A percentile compares a stretch with the other conserved stretches of the same genome.
Conservation (phyloP, 2,329 filamentous ascomycete genomes). For the Diaporthe citrichinensis region DNA sequence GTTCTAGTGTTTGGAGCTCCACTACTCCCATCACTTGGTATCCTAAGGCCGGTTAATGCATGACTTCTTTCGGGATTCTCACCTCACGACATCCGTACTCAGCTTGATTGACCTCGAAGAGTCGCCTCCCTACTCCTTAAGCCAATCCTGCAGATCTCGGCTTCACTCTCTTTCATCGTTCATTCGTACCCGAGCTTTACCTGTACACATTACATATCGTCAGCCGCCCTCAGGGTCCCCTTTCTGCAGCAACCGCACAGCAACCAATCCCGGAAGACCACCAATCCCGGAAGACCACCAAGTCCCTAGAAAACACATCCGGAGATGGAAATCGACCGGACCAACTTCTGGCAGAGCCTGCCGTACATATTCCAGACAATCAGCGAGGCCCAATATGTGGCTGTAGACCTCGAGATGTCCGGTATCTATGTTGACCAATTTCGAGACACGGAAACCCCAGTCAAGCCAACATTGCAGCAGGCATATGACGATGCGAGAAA, state of each 20-base stretch:
- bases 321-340: conserved; percentile 48
- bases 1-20: background rate
- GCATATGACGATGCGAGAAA: conserved; percentile 49
- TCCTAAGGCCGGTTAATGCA: background rate
- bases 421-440: conserved; percentile 46
- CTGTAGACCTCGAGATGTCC: conserved; percentile 57
- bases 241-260: background rate
- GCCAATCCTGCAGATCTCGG: background rate
- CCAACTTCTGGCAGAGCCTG: conserved; percentile 50
- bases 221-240: background rate
- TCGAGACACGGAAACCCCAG: background rate
- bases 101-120: background rate
- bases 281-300: background rate
- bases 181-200: background rate
- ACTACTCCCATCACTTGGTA: background rate
- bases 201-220: background rate
- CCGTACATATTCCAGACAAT: conserved; percentile 50
- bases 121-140: background rate
- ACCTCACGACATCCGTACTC: background rate
- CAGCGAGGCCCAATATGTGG: conserved; percentile 49
- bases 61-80: background rate
- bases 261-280: background rate
- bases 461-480: conserved; percentile 39
- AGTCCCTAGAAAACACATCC: background rate
- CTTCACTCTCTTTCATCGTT: background rate